phyloP scores from a whole-genome alignment of 768 basidiomycete genomes.

The Termitomyces sp. region DNA sequence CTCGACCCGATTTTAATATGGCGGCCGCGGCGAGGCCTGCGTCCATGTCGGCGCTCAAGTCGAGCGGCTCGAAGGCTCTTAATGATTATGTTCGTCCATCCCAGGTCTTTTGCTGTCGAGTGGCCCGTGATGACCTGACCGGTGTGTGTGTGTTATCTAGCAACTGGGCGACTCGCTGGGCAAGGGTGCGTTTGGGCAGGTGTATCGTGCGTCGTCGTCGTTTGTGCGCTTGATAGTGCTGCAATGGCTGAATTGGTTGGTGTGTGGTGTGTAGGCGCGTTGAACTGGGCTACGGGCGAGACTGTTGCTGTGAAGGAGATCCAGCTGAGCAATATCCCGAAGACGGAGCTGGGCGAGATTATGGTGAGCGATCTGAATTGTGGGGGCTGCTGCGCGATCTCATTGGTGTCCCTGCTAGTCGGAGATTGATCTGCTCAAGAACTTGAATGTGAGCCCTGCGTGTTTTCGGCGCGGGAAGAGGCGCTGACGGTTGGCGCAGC shows the following conservation, averaged over 20 bases:
- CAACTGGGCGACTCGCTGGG: constrained; percentile 97
- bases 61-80: constrained; percentile 46
- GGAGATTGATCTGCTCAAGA: constrained; percentile 97
- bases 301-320: constrained; percentile 99
- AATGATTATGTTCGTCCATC: constrained; percentile 55
- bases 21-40: constrained; percentile 33
- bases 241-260: constrained; percentile 7
- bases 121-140: constrained; percentile 4
- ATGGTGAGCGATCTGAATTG: constrained; percentile 60
- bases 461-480: not conserved
- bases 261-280: constrained; percentile 66
- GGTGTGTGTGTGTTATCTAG: constrained; percentile 41
- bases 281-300: constrained; percentile 96
- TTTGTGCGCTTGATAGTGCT: not conserved
- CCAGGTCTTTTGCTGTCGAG: not conserved
- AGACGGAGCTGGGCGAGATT: constrained; percentile 91
- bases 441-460: constrained; percentile 67
- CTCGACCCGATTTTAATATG: constrained; percentile 22
- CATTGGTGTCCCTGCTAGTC: constrained; percentile 44
- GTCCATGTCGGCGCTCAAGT: constrained; percentile 29
- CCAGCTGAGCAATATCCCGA: constrained; percentile 88
- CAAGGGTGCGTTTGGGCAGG: constrained; percentile 95
- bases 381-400: constrained; percentile 7
- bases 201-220: constrained; percentile 71
- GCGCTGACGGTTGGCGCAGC: constrained; percentile 39